Base-by-base conservation (phyloP, 2,329 filamentous ascomycete species). In the Cytospora schulzeri region DNA sequence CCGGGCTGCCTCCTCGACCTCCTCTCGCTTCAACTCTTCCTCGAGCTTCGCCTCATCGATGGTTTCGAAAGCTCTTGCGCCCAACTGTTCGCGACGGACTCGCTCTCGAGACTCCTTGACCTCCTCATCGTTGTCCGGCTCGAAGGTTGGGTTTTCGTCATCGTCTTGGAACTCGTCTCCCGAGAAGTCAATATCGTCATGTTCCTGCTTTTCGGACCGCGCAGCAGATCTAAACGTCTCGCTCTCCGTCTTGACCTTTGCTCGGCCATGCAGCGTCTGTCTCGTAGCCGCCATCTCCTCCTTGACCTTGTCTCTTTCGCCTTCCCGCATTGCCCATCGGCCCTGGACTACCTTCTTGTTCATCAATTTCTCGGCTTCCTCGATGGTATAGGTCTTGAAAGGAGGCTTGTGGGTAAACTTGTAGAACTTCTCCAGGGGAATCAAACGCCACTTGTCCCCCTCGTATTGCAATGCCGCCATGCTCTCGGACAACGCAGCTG, bases 371-470 rank as follows among this genome's bases (percentile, higher is more conserved):
- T 98, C 93, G 0, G 91, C 92, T 73, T 97, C 89, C 67, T 97
- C 93, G 14, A 93, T 88, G 0, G 87, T 89, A 75, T 93, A 86
- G 0, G 88, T 84, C 73, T 90, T 88, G 73, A 95, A 94, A 14
- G 89, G 86, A 62, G 92, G 91, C 74, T 94, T 94, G 52, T 89
- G 84, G 4, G 85, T 88, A 74, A 97, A 96, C 63, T 88, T 91
- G 79, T 99, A 99, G 89, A 91, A 97, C 73, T 97, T 97, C 77
- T 99, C 94, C 22, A 98, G 79, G 0, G 96, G 96, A 3, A 97
- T 83, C 87, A 98, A 91, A 65, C 89, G 88, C 74, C 96, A 95
- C 57, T 84, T 87, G 2, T 83, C 82, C 12, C 87, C 84, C 45
- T 88, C 85, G 38, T 92, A 89, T 52, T 92, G 84, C 48, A 94